These are phyloP conservation scores for Lagenaria siceraria DNA, from an alignment of 306 rosid genomes.

Conservation along the genomic window DNA sequence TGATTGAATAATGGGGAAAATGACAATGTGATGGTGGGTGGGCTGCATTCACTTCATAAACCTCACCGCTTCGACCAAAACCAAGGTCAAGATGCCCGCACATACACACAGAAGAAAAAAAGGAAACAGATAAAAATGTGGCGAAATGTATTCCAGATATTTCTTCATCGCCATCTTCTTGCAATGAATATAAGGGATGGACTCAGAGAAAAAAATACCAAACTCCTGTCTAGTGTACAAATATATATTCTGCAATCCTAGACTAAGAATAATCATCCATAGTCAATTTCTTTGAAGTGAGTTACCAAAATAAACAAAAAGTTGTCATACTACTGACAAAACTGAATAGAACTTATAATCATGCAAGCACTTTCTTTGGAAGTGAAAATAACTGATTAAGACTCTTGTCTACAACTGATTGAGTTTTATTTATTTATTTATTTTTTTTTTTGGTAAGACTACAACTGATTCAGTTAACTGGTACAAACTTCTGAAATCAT, in stretches of 20 bases:
- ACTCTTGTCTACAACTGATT: background rate
- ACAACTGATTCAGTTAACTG: background rate
- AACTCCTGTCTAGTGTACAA: background rate
- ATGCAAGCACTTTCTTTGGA: constrained; percentile 5
- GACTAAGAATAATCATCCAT: background rate
- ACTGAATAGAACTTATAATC: background rate
- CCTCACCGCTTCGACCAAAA: background rate
- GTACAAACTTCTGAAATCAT: background rate
- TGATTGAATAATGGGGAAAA: background rate
- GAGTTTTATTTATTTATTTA: too few relatives aligned
- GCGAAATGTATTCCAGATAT: background rate
- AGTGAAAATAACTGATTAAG: background rate
- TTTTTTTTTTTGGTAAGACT: background rate
- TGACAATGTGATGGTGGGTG: background rate
- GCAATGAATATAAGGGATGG: background rate
- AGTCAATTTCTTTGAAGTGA: background rate
- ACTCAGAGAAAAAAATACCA: background rate
- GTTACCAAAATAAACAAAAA: background rate
- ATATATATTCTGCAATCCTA: background rate
- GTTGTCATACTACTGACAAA: background rate
- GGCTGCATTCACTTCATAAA: background rate
- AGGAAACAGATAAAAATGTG: too few relatives aligned
- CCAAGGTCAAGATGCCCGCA: background rate
- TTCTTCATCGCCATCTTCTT: background rate
- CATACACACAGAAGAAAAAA: background rate